A percentile compares a stretch with the other conserved stretches of the same genome.
phyloP scores from a whole-genome alignment of 2,329 filamentous ascomycete genomes.

The Fusarium sp. region DNA sequence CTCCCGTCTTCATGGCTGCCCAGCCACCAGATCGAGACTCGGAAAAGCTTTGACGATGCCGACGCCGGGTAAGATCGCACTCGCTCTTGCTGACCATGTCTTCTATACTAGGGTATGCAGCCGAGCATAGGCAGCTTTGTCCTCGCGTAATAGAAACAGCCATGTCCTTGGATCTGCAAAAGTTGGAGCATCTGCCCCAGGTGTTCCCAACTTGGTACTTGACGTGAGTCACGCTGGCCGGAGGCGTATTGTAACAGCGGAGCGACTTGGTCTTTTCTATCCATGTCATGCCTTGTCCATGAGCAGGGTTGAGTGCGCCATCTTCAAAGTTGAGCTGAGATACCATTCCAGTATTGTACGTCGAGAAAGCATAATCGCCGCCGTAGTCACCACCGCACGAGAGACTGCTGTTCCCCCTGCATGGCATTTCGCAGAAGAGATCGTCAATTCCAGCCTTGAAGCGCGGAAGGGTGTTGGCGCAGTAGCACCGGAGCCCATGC shows the following conservation, averaged over 20 bases:
- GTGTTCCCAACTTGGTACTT: not conserved
- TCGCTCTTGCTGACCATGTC: not conserved
- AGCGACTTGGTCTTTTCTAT: not conserved
- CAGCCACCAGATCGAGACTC: not conserved
- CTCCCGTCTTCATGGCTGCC: not conserved
- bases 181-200: not conserved
- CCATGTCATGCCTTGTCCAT: not conserved
- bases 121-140: conserved; percentile 4
- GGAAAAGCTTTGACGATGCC: too few species aligned
- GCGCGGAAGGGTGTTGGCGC: conserved; percentile 4
- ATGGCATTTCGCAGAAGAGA: not conserved
- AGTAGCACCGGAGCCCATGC: not conserved
- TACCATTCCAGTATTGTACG: not conserved
- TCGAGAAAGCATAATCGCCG: not conserved
- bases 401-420: not conserved
- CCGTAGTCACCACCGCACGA: conserved; percentile 3
- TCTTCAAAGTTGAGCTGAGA: not conserved
- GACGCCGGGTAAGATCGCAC: not conserved
- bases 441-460: accelerated
- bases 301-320: too few species aligned
- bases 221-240: not conserved
- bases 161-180: not conserved
- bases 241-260: conserved; percentile 6
- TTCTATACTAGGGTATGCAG: conserved; percentile 2
- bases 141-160: not conserved